A percentile compares a stretch with the other conserved stretches of the same genome.
These are phyloP conservation scores for Backusella liffmaniae DNA, from an alignment of 192 early-diverging fungal genomes.

Conservation along the genomic window DNA sequence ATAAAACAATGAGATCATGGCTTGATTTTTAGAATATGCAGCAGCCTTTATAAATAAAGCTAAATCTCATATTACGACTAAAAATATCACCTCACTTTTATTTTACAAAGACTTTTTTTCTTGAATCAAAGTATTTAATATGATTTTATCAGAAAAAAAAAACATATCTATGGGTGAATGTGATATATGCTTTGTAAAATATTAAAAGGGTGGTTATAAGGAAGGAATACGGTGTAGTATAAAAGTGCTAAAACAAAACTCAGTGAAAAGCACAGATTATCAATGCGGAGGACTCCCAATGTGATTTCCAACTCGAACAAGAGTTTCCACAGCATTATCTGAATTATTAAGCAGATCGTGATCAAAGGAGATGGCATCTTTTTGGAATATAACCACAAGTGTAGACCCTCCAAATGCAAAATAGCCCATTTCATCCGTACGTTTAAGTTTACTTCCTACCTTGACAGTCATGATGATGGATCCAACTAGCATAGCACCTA, in stretches of 20 bases:
- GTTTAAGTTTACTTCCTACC: conserved; percentile 37
- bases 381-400: conserved; percentile 67
- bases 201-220: too few relatives aligned
- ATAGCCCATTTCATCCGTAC: conserved; percentile 80
- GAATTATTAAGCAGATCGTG: conserved; percentile 66
- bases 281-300: neutral
- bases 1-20: neutral
- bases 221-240: neutral
- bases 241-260: neutral
- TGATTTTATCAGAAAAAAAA: too few relatives aligned
- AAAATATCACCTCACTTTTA: neutral
- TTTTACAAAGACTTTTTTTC: neutral
- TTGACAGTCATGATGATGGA: conserved; percentile 63
- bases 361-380: conserved; percentile 62
- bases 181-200: neutral
- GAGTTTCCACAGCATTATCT: conserved; percentile 65
- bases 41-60: neutral
- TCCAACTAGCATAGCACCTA: conserved; percentile 88
- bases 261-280: neutral
- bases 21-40: neutral
- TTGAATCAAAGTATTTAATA: neutral
- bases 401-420: conserved; percentile 85
- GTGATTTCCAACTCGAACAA: conserved; percentile 35
- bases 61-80: neutral
- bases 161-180: neutral